Percentiles rank a stretch among this genome's conserved stretches.
phyloP scores from a whole-genome alignment of 139 green algal species.

The Microglena sp. region DNA sequence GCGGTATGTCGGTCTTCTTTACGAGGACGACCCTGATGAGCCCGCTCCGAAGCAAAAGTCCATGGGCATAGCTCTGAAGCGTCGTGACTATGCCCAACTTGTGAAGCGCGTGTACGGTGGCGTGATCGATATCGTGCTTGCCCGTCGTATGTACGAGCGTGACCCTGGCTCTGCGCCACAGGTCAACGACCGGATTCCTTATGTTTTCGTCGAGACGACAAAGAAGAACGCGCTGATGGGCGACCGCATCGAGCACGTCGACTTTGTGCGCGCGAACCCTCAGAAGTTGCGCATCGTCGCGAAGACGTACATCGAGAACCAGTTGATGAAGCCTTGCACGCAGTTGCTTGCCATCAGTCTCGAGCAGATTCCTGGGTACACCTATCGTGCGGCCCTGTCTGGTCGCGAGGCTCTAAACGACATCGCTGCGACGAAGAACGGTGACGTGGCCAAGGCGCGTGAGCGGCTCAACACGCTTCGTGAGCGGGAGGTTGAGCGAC shows the following conservation, averaged over 20 bases:
- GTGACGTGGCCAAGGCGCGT: background rate
- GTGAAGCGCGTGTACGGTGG: constrained; percentile 7
- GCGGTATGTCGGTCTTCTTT: constrained; percentile 21
- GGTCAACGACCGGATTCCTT: constrained; percentile 12
- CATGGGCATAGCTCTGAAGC: constrained; percentile 19
- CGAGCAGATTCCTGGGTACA: constrained; percentile 4
- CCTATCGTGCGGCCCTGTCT: background rate
- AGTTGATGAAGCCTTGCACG: constrained; percentile 12
- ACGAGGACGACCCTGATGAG: constrained; percentile 8
- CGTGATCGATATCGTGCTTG: constrained; percentile 6
- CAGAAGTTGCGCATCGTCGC: constrained; percentile 2
- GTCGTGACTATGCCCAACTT: constrained; percentile 12
- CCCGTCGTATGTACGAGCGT: constrained; percentile 7
- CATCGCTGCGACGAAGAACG: background rate
- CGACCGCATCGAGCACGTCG: constrained; percentile 10
- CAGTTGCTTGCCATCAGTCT: constrained; percentile 5
- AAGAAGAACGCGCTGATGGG: constrained; percentile 11
- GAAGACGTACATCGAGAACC: constrained; percentile 10
- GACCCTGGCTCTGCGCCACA: constrained; percentile 14
- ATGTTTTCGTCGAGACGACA: constrained; percentile 7
- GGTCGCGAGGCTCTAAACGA: too few species aligned
- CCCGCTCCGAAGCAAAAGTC: constrained; percentile 11
- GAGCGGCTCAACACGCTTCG: background rate
- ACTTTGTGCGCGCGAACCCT: constrained; percentile 3
- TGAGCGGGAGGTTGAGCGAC: constrained; percentile 3